phyloP scores from a whole-genome alignment of 768 basidiomycete species.

The Serpula lacrymans region DNA sequence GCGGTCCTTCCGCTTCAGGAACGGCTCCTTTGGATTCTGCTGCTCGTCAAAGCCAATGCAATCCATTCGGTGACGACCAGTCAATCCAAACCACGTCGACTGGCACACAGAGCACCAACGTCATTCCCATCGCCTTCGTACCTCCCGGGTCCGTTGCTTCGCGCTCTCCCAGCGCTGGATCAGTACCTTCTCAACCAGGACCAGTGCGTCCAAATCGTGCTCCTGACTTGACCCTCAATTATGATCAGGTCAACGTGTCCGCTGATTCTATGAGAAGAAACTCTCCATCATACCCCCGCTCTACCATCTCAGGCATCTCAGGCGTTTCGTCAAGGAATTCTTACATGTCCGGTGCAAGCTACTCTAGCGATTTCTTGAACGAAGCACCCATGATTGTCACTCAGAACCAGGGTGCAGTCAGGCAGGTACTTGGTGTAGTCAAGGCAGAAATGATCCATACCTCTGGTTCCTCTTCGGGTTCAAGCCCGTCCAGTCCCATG shows the following conservation, averaged over 20 bases:
- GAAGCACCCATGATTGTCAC: constrained; percentile 83
- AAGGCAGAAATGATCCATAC: constrained; percentile 78
- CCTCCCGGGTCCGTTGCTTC: constrained; percentile 46
- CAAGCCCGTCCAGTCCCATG: constrained; percentile 23
- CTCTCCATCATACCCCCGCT: constrained; percentile 30
- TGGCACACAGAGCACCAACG: constrained; percentile 77
- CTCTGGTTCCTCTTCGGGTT: constrained; percentile 36
- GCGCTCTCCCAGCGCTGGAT: constrained; percentile 23
- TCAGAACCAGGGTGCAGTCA: constrained; percentile 55
- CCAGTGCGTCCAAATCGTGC: constrained; percentile 57
- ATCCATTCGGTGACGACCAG: constrained; percentile 75
- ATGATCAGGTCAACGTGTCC: constrained; percentile 62
- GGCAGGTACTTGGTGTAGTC: constrained; percentile 72
- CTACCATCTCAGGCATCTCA: constrained; percentile 51
- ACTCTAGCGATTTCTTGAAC: constrained; percentile 73
- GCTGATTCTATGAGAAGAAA: constrained; percentile 46
- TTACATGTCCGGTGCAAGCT: constrained; percentile 72
- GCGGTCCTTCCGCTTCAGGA: constrained; percentile 20
- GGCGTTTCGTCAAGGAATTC: constrained; percentile 57
- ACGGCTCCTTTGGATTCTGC: constrained; percentile 9
- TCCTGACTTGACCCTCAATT: constrained; percentile 58
- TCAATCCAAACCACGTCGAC: constrained; percentile 77
- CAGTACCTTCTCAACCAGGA: constrained; percentile 24
- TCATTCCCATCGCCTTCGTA: constrained; percentile 83
- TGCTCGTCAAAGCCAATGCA: constrained; percentile 32